Conservation (phyloP, 352 stramenopile genomes). For the Saprolegnia diclina region DNA sequence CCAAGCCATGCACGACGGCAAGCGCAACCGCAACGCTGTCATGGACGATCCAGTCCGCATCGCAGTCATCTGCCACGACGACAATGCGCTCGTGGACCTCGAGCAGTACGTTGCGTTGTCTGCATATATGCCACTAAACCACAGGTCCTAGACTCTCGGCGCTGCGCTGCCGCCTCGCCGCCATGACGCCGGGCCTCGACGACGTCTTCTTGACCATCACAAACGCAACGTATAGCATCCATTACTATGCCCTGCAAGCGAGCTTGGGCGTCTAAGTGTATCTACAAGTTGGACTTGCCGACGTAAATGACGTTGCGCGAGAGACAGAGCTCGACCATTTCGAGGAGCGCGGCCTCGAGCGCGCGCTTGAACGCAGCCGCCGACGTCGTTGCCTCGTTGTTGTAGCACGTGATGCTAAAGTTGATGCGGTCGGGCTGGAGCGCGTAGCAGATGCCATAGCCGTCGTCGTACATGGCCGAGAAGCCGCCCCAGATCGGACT, state of each 20-base stretch:
- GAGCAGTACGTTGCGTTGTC: background rate
- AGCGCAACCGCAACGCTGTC: background rate
- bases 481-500: conserved; percentile 97
- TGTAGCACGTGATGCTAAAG: conserved; percentile 92
- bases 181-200: background rate
- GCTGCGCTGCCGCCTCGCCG: background rate
- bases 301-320: conserved; percentile 87
- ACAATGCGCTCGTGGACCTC: background rate
- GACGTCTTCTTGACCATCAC: background rate
- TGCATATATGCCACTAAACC: background rate
- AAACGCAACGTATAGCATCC: conserved; percentile 14
- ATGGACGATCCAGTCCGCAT: background rate
- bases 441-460: conserved; percentile 94
- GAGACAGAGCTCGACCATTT: conserved; percentile 93
- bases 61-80: conserved; percentile 3
- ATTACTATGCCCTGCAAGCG: conserved; percentile 20
- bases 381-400: conserved; percentile 70
- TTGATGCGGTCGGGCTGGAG: conserved; percentile 92
- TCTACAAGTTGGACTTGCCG: conserved; percentile 78
- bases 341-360: conserved; percentile 91
- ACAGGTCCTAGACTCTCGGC: background rate
- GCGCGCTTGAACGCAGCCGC: conserved; percentile 84
- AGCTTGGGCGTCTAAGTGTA: background rate
- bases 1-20: conserved; percentile 8
- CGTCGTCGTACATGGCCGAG: conserved; percentile 91